Evolutionary conservation across 2,329 filamentous ascomycete species (phyloP).

Genomic region (Penicillium sp.): DNA sequence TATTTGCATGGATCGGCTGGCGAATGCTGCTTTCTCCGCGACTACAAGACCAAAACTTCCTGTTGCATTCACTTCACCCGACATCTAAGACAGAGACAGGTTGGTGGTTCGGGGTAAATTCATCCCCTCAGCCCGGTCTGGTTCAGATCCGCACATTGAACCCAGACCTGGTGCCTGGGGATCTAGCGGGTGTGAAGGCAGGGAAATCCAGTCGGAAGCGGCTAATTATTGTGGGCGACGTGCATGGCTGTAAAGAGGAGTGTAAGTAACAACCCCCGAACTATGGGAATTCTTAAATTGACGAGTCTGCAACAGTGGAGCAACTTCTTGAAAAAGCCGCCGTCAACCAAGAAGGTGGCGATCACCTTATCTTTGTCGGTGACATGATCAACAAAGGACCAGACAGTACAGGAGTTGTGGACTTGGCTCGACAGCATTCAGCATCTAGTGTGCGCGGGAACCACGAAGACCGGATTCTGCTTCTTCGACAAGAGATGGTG

Average conservation of each 20-base stretch:
- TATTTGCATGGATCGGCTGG: conserved; percentile 30
- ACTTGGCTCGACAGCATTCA: conserved; percentile 61
- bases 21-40: conserved; percentile 24
- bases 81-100: conserved; percentile 21
- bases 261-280: conserved; percentile 36
- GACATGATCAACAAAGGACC: conserved; percentile 82
- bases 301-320: conserved; percentile 30
- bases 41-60: conserved; percentile 25
- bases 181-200: conserved; percentile 6
- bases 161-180: conserved; percentile 38
- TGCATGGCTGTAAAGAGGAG: conserved; percentile 73
- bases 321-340: conserved; percentile 57
- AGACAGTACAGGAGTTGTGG: conserved; percentile 67
- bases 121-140: conserved; percentile 43
- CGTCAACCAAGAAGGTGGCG: conserved; percentile 51
- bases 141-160: conserved; percentile 46
- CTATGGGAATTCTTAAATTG: background rate
- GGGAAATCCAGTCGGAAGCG: conserved; percentile 41
- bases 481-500: conserved; percentile 47
- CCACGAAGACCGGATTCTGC: conserved; percentile 79
- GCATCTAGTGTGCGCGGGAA: conserved; percentile 84
- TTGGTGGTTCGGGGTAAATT: conserved; percentile 42
- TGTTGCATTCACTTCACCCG: conserved; percentile 29
- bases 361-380: conserved; percentile 68
- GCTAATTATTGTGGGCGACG: conserved; percentile 77